phyloP scores from a whole-genome alignment of 352 stramenopile genomes.

The Globisporangium viniferum region DNA sequence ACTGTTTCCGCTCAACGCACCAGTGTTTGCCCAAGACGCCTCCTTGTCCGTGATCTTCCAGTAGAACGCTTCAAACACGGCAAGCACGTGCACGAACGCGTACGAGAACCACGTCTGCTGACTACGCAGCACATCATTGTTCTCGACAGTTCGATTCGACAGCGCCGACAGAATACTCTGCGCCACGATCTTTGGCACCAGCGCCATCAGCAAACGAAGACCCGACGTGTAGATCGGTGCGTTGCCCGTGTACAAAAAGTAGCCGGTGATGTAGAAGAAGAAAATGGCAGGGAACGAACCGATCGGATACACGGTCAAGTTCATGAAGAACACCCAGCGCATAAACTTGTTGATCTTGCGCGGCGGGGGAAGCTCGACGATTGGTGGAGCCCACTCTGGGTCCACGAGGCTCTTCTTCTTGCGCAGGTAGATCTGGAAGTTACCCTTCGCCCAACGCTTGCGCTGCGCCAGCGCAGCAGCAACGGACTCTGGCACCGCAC shows the following conservation, averaged over 20 bases:
- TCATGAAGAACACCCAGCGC: slow-evolving; percentile 82
- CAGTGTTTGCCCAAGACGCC: slow-evolving; percentile 63
- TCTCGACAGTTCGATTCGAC: slow-evolving; percentile 71
- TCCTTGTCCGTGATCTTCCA: slow-evolving; percentile 79
- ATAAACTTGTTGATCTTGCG: slow-evolving; percentile 58
- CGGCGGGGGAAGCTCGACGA: slow-evolving; percentile 6
- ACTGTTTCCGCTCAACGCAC: slow-evolving; percentile 57
- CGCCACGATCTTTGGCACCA: slow-evolving; percentile 70
- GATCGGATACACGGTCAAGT: slow-evolving; percentile 72
- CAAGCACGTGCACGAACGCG: slow-evolving; percentile 67
- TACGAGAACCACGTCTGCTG: slow-evolving; percentile 82
- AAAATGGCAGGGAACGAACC: slow-evolving; percentile 71
- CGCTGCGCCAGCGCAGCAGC: slow-evolving; percentile 56
- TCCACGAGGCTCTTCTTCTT: background rate
- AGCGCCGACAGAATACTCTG: slow-evolving; percentile 67
- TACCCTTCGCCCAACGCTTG: slow-evolving; percentile 76
- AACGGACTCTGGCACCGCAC: slow-evolving; percentile 62
- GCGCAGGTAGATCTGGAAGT: slow-evolving; percentile 69
- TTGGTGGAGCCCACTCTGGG: slow-evolving; percentile 4
- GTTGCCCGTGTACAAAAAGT: slow-evolving; percentile 74
- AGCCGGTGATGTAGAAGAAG: slow-evolving; percentile 74
- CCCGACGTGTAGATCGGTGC: slow-evolving; percentile 70
- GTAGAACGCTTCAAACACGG: slow-evolving; percentile 71
- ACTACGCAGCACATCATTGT: slow-evolving; percentile 67
- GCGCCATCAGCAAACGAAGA: slow-evolving; percentile 58